phyloP scores from a whole-genome alignment of 768 basidiomycete species.

The Clitopilus passeckerianus region DNA sequence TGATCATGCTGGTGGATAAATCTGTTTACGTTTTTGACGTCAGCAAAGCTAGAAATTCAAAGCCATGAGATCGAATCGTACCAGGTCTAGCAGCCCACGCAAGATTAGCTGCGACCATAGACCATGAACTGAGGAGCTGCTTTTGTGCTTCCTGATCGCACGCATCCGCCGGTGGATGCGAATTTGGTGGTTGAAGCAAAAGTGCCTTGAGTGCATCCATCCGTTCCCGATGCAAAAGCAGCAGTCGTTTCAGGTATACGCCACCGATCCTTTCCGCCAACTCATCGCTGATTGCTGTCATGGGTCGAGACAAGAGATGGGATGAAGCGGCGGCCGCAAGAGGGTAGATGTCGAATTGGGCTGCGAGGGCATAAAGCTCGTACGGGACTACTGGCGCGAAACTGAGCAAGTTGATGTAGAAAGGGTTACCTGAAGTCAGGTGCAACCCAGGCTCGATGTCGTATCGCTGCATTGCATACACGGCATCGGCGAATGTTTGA shows the following conservation, averaged over 20 bases:
- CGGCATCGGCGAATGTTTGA: constrained; percentile 32
- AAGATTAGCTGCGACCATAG: constrained; percentile 26
- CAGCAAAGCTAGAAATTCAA: too few relatives aligned
- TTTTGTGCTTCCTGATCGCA: constrained; percentile 28
- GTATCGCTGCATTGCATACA: constrained; percentile 23
- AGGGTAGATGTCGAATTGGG: constrained; percentile 22
- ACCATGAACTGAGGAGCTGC: constrained; percentile 29
- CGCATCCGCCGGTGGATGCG: constrained; percentile 19
- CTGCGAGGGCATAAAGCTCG: constrained; percentile 34
- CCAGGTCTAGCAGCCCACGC: constrained; percentile 32
- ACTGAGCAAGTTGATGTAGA: constrained; percentile 20
- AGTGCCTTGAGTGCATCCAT: constrained; percentile 18
- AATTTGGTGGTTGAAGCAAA: constrained; percentile 21
- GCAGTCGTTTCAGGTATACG: constrained; percentile 20
- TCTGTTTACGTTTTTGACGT: too few relatives aligned
- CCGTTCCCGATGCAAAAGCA: constrained; percentile 18
- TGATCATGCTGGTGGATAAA: too few relatives aligned
- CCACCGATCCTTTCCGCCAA: constrained; percentile 20
- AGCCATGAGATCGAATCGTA: constrained; percentile 1
- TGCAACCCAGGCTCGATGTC: constrained; percentile 14
- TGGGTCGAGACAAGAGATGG: constrained; percentile 18
- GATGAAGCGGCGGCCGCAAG: constrained; percentile 29
- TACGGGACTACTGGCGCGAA: constrained; percentile 25
- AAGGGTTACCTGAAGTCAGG: constrained; percentile 18
- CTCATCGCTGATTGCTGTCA: constrained; percentile 19